Evolutionary conservation across 441 rosid genomes (phyloP).

Genomic region (Isatis lusitanica): DNA sequence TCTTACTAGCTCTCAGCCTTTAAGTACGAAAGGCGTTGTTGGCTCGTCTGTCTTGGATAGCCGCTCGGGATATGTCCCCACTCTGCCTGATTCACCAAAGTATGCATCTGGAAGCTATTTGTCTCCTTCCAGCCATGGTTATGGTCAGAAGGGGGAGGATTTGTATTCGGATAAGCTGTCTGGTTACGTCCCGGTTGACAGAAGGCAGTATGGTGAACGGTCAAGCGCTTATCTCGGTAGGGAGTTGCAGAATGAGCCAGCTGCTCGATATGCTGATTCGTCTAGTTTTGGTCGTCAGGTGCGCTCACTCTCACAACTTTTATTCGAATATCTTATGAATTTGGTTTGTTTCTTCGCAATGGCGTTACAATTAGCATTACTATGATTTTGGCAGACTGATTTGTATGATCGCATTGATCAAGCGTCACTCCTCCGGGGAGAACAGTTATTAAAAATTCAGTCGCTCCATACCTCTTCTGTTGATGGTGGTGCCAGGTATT

Average conservation of each 20-base stretch:
- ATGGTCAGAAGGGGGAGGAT: constrained; percentile 75
- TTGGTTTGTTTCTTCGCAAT: constrained; percentile 3
- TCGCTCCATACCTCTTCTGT: constrained; percentile 68
- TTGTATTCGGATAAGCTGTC: constrained; percentile 72
- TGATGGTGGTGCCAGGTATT: constrained; percentile 83
- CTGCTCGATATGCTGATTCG: constrained; percentile 71
- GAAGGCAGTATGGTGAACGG: constrained; percentile 78
- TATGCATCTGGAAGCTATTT: constrained; percentile 68
- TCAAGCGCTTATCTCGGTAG: constrained; percentile 67
- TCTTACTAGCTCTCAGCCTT: constrained; percentile 56
- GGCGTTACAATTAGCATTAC: background rate
- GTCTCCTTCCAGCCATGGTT: constrained; percentile 68
- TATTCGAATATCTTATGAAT: background rate
- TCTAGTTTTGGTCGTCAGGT: constrained; percentile 83
- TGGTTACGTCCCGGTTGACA: constrained; percentile 72
- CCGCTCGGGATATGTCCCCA: constrained; percentile 66
- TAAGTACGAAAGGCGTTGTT: constrained; percentile 49
- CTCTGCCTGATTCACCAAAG: constrained; percentile 81
- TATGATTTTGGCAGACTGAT: constrained; percentile 54
- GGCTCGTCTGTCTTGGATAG: constrained; percentile 66
- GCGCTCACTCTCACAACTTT: constrained; percentile 6
- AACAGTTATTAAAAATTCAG: constrained; percentile 77
- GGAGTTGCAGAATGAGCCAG: constrained; percentile 73
- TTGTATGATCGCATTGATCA: constrained; percentile 81
- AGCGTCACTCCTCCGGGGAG: constrained; percentile 79